Evolutionary conservation across 2,329 filamentous ascomycete genomes (phyloP), one percentile per base, ranked within the genome.

Genomic region (Aspergillus sp.): DNA sequence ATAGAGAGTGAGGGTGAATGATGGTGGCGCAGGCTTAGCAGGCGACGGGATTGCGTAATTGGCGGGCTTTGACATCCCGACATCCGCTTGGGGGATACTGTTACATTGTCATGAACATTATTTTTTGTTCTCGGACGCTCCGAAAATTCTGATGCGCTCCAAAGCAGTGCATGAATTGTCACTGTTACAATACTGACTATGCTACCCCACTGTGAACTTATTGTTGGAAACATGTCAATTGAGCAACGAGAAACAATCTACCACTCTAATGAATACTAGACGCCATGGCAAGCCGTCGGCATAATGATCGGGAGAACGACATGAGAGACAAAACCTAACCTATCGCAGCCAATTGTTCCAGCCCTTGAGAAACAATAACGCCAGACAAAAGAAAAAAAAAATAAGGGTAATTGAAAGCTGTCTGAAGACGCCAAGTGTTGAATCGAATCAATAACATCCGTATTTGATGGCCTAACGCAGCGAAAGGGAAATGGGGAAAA

Each of bases 1-100:
- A 19, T 15, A 32, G 25, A 30, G 47, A 17, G 3, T 27, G 25
- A n/a, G 17, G 5, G 17, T 48, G 10, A 19, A 32, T 39, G 19
- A 10, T 11, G 38, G 59, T 63, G 57, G 63, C 55, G 61, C 52
- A 49, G 61, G 57, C 36, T 50, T 30, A 50, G 38, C 50, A 53
- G 50, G 38, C 50, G 36, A 19, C 41, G 48, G 50, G 41, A 36
- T 51, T 61, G 61, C 61, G 42, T 57, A 61, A 42, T 65, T 64
- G 57, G 61, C 51, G 8, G 57, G 57, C 57, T 59, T 57, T 53
- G 63, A 54, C 39, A 8, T 55, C 59, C 57, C 36, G 48, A 53
- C 25, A n/a, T 17, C 56, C 41, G 27, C 19, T 30, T 25, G 15
- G 17, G 47, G 21, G 44, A 47, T 15, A 48, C 25, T 25, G 44